These are phyloP conservation scores for Uronychia binucleata DNA, from an alignment of 73 alveolate species.

Conservation along the genomic window DNA sequence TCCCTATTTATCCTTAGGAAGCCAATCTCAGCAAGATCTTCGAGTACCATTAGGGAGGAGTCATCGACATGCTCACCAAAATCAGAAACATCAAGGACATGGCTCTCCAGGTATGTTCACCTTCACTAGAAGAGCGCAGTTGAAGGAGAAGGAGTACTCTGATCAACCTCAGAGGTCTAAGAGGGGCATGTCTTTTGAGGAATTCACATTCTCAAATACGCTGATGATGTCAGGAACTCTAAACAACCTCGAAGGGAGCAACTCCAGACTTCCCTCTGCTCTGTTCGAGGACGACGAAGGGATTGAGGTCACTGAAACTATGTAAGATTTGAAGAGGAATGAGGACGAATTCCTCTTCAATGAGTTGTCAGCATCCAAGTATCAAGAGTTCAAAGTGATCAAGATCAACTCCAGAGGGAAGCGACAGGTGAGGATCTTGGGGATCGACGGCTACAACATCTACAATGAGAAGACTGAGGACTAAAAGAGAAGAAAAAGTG, in stretches of 20 bases:
- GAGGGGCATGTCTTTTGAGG: not conserved
- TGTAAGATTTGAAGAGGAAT: not conserved
- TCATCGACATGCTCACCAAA: constrained; percentile 3
- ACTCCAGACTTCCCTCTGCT: not conserved
- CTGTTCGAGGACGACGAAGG: not conserved
- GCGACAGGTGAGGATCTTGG: constrained; percentile 54
- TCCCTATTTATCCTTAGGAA: no score
- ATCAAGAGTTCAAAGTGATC: constrained; percentile 53
- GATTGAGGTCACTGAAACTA: not conserved
- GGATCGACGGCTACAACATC: constrained; percentile 61
- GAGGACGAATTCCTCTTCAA: constrained; percentile 57
- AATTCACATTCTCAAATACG: not conserved
- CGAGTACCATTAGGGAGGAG: not conserved
- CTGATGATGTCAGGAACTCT: not conserved
- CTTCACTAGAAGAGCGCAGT: not conserved
- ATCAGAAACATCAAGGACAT: constrained; percentile 35
- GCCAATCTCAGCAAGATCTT: no score
- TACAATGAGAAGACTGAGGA: constrained; percentile 36
- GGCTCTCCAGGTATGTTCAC: no score
- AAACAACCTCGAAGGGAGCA: not conserved
- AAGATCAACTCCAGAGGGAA: constrained; percentile 61
- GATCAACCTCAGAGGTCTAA: constrained; percentile 23
- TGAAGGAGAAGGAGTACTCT: constrained; percentile 23
- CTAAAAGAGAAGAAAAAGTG: constrained; percentile 8
- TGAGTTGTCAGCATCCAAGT: constrained; percentile 52